Evolutionary conservation across 2,329 filamentous ascomycete species (phyloP).

Genomic region (Fusarium equiseti): DNA sequence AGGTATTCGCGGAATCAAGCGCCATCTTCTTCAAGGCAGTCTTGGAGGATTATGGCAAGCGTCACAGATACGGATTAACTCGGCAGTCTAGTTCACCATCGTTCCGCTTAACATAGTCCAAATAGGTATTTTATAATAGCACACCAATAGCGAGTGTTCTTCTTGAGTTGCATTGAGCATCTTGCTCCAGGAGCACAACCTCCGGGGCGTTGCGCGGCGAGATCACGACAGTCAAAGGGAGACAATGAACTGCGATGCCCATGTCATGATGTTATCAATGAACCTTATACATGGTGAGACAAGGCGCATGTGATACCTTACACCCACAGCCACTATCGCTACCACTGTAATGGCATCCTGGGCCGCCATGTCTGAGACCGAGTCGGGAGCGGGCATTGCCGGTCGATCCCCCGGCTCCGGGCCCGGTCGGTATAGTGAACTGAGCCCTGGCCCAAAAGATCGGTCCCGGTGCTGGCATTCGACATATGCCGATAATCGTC

Average conservation of each 20-base stretch:
- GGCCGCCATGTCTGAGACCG: slow-evolving; percentile 14
- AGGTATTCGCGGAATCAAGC: fast-evolving
- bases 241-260: not conserved
- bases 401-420: slow-evolving; percentile 24
- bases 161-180: not conserved
- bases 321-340: not conserved
- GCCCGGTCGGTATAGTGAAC: not conserved
- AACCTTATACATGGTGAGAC: slow-evolving; percentile 1
- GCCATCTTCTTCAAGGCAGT: not conserved
- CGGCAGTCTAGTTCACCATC: no score
- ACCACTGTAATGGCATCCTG: not conserved
- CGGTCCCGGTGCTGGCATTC: not conserved
- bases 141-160: not conserved
- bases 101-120: no score
- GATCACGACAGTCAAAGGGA: not conserved
- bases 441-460: not conserved
- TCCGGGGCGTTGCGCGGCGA: not conserved
- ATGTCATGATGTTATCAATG: not conserved
- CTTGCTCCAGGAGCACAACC: not conserved
- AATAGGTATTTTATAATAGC: not conserved
- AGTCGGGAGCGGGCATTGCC: slow-evolving; percentile 26
- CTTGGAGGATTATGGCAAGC: not conserved
- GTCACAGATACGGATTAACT: not conserved
- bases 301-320: not conserved
- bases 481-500: slow-evolving; percentile 9